These are phyloP conservation scores for Kwoniella newhampshirensis DNA, from an alignment of 768 basidiomycete genomes.

Conservation along the genomic window DNA sequence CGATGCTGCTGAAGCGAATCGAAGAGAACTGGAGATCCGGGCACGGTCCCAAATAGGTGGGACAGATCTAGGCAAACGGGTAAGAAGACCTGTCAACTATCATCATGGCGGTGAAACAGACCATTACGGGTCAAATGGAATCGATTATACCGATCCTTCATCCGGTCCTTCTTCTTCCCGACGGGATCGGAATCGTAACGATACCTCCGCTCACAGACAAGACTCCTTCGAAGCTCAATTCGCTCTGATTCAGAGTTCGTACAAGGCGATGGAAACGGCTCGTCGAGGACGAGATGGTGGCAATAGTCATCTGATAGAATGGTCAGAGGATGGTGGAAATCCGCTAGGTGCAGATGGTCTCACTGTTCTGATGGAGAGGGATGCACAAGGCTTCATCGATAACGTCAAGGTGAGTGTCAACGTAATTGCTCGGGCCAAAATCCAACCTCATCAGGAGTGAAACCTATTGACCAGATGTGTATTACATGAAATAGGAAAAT, in stretches of 20 bases:
- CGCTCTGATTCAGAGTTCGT: conserved; percentile 8
- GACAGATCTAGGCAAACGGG: conserved; percentile 1
- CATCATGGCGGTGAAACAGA: background rate
- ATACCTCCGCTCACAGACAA: background rate
- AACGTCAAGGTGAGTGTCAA: conserved; percentile 26
- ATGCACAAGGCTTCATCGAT: conserved; percentile 25
- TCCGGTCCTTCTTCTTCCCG: conserved; percentile 13
- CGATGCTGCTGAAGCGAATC: conserved; percentile 2
- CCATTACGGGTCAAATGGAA: conserved; percentile 1
- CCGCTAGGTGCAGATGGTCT: conserved; percentile 24
- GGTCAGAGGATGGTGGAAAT: too few species aligned
- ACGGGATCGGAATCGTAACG: background rate
- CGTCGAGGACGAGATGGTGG: background rate
- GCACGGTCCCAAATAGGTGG: conserved; percentile 6
- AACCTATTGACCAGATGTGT: too few species aligned
- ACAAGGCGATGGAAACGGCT: conserved; percentile 2
- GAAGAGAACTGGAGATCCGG: conserved; percentile 3
- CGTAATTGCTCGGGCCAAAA: background rate
- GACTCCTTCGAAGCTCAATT: conserved; percentile 12
- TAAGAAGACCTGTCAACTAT: conserved; percentile 11
- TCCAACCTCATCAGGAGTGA: too few species aligned
- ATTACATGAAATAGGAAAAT: conserved; percentile 12
- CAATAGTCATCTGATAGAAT: too few species aligned
- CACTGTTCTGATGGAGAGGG: conserved; percentile 19
- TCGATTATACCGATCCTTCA: background rate